These are phyloP conservation scores for Luffa aegyptiaca DNA, from an alignment of 306 rosid genomes.

Conservation along the genomic window DNA sequence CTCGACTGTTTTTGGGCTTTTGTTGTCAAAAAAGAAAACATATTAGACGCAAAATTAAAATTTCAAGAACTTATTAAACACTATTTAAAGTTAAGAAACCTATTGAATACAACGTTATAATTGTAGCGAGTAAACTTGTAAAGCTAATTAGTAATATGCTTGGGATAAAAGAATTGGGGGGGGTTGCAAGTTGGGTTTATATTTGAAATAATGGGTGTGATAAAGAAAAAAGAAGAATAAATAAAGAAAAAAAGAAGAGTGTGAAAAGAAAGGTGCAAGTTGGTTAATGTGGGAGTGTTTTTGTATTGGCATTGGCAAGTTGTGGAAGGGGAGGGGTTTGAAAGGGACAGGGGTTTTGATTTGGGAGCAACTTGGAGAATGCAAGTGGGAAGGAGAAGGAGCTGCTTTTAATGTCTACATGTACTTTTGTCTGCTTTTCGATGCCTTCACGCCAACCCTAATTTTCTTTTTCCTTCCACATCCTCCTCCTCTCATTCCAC, in stretches of 20 bases:
- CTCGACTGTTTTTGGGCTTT: no score
- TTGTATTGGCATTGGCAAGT: not conserved
- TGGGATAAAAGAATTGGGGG: not conserved
- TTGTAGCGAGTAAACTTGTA: no score
- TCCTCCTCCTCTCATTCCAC: not conserved
- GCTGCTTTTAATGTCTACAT: conserved; percentile 36
- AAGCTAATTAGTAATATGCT: not conserved
- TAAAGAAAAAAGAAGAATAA: not conserved
- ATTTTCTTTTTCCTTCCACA: no score
- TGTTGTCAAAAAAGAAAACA: no score
- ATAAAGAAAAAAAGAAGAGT: not conserved
- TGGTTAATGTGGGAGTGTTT: not conserved
- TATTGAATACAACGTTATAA: no score
- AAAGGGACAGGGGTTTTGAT: conserved; percentile 19
- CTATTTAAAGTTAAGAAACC: no score
- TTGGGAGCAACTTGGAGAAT: conserved; percentile 38
- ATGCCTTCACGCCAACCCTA: conserved; percentile 24
- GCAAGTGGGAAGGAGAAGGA: conserved; percentile 26
- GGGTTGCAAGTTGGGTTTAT: not conserved
- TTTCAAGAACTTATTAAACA: no score
- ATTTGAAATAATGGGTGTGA: not conserved
- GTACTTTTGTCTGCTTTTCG: conserved; percentile 27
- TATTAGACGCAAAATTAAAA: no score
- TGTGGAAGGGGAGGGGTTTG: not conserved
- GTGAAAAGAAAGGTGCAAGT: conserved; percentile 19